Evolutionary conservation across 1,139 yeast genomes (phyloP), one percentile per base, ranked within the genome.

Genomic region (Zygosaccharomyces pseudobailii): DNA sequence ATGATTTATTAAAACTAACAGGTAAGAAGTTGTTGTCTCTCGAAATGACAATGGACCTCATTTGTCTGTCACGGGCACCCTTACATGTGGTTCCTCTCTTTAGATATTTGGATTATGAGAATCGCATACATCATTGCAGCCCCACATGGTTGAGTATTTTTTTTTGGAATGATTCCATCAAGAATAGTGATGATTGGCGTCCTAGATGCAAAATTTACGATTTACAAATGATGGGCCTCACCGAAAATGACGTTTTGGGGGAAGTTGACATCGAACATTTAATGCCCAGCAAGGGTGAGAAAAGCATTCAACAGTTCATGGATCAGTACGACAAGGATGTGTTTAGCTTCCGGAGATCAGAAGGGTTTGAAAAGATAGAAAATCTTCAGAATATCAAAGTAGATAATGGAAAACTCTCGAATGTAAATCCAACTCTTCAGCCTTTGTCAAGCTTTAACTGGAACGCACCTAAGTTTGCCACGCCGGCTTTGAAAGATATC

Each of bases 121-220:
- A 81, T 4, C 71, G 72, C 40, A 68, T 87, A 5, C 77, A 81
- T 32, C 87, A 87, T 62, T 86, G 95, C 61, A 85, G 89, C 5
- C 97, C 98, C 1, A 84, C 86, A 46, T 92, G 97, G 97, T 78
- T 94, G 57, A 96, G 92, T 62, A 84, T 90, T 10, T 87, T 95
- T 0, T 92, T 85, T 60, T 92, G 94, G 84, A 79, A 78, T 46
- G 87, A 82, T 58, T 63, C 72, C n/a, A 69, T 70, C 19, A 71
- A 65, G 43, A 56, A 58, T 30, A 62, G 71, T 3, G 61, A 65
- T 10, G 69, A 84, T 56, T 92, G 97, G 97, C 78, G 84, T 24
- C 97, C 98, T 1, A 73, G 95, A 31, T 89, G 97, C 66, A 89
- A 88, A 61, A 89, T 94, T 42, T 90, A 92, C 64, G 97, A 90